Evolutionary conservation across 208 protist genomes (phyloP).

Genomic region (Trichomonas gallinae): DNA sequence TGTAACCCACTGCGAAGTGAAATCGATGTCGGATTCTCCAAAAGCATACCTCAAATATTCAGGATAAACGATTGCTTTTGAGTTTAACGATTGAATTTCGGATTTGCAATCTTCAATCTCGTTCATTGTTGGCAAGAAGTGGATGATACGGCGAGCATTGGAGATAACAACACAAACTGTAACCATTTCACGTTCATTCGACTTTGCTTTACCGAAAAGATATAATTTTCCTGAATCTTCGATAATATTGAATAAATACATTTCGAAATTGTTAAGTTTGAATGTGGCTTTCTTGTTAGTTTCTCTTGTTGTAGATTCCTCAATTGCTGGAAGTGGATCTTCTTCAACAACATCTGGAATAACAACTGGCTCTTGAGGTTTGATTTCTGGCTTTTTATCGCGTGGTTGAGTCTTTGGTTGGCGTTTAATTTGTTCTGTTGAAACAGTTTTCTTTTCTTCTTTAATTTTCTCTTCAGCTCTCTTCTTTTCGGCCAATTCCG

Average conservation of each 20-base stretch:
- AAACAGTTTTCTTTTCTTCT: background rate
- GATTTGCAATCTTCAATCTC: background rate
- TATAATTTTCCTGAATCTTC: background rate
- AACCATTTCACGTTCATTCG: background rate
- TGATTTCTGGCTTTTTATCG: background rate
- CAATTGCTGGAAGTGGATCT: background rate
- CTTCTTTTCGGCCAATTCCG: background rate
- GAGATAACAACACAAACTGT: background rate
- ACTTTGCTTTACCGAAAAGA: background rate
- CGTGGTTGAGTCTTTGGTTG: background rate
- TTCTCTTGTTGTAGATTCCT: background rate
- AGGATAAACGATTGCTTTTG: background rate
- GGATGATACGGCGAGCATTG: background rate
- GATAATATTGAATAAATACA: background rate
- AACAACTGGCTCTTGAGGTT: background rate
- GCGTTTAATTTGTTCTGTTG: background rate
- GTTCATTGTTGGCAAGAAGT: background rate
- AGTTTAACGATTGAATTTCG: background rate
- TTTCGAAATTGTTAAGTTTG: background rate
- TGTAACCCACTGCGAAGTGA: background rate
- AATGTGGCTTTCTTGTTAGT: background rate
- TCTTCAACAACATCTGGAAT: background rate
- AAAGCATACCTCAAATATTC: background rate
- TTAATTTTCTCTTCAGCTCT: background rate
- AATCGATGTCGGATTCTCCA: background rate